Conservation (phyloP, 129 eudicot species). For the Arctium lappa region DNA sequence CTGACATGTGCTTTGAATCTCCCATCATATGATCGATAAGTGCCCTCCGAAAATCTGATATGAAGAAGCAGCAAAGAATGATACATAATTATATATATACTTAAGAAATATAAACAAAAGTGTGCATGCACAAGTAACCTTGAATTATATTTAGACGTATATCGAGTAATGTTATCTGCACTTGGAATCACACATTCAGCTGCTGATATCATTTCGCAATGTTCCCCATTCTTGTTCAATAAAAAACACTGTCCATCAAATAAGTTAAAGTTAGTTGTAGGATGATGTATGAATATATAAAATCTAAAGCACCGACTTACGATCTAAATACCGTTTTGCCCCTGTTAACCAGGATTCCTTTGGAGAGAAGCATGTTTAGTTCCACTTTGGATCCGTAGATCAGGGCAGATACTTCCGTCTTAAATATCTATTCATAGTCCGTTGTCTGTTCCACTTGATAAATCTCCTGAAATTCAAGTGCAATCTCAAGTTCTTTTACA, state of each 20-base stretch:
- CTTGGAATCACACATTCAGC: neutral
- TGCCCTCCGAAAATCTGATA: neutral
- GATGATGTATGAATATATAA: no score
- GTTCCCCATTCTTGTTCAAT: neutral
- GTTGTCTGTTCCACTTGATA: neutral
- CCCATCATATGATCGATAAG: neutral
- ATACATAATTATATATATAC: no score
- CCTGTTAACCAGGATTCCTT: neutral
- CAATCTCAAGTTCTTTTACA: slow-evolving; percentile 3
- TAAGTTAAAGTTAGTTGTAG: neutral
- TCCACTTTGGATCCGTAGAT: neutral
- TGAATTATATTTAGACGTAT: neutral
- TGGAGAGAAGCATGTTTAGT: neutral
- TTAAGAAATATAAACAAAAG: neutral
- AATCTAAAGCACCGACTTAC: neutral
- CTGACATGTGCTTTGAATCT: neutral
- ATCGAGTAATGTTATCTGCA: neutral
- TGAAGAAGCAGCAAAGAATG: no score
- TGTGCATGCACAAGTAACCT: neutral
- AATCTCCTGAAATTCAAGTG: slow-evolving; percentile 5
- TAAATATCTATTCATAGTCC: neutral
- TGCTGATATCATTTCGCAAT: slow-evolving; percentile 4
- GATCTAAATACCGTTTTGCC: slow-evolving; percentile 3
- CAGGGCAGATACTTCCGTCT: neutral
- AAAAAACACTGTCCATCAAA: neutral